A percentile compares a stretch with the other conserved stretches of the same genome.
phyloP scores from a whole-genome alignment of 73 alveolate genomes.

The Urostyla sp. region DNA sequence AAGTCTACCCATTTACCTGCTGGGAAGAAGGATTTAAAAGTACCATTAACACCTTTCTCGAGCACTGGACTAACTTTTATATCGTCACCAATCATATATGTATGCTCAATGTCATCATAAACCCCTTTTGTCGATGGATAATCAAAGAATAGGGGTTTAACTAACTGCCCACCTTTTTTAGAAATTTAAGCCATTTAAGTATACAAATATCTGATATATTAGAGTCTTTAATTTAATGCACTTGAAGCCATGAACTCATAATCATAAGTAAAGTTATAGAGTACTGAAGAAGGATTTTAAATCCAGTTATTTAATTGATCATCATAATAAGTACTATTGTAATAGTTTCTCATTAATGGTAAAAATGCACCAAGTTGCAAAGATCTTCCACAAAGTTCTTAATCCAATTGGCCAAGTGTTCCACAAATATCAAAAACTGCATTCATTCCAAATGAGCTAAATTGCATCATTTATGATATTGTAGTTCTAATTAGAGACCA shows the following conservation, averaged over 20 bases:
- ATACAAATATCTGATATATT: constrained; percentile 6
- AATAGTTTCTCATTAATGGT: constrained; percentile 97
- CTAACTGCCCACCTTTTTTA: constrained; percentile 68
- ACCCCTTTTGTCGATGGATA: constrained; percentile 67
- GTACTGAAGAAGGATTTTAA: neutral
- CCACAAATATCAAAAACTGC: constrained; percentile 98
- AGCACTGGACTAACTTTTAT: constrained; percentile 81
- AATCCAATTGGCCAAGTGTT: constrained; percentile 85
- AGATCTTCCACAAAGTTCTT: constrained; percentile 97
- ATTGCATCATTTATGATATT: neutral
- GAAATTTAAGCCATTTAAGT: constrained; percentile 2
- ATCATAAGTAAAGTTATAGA: neutral
- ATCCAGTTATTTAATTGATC: neutral
- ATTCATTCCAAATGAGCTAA: constrained; percentile 92
- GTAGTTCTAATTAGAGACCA: constrained; percentile 24
- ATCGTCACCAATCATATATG: constrained; percentile 78
- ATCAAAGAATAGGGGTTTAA: constrained; percentile 78
- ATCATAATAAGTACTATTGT: constrained; percentile 12
- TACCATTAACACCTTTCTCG: constrained; percentile 29
- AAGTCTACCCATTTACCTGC: constrained; percentile 67
- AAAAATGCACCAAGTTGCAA: constrained; percentile 89
- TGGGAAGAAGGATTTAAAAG: constrained; percentile 74
- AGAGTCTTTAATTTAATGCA: constrained; percentile 13
- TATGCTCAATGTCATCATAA: constrained; percentile 60
- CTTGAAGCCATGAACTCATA: neutral